Base-by-base conservation (phyloP, 2,329 filamentous ascomycete genomes). In the Colletotrichum liriopes region DNA sequence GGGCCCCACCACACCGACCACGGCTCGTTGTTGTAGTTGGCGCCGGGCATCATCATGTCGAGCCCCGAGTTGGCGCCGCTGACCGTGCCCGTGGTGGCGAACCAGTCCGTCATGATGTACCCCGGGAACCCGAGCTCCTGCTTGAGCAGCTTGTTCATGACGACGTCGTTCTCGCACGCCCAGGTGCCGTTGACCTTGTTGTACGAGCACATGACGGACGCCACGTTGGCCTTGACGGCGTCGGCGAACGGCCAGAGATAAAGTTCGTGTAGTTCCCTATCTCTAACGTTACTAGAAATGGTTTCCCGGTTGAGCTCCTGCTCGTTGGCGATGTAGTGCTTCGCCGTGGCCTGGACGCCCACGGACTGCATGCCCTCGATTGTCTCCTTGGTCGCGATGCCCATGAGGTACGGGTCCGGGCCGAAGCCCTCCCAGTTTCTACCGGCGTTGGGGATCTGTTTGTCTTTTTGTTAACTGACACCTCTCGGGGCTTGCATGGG, bases 351-450 rank as follows among this genome's bases (percentile, higher is more conserved):
- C 73, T 83, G 81, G 3, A 84, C 82, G 61, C 82, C 82, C 0
- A 76, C 79, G n/a, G 78, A 79, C 79, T 90, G 88, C 79, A 90
- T 85, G 0, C 85, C 92, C 74, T 87, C 83, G 66, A 93, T 86
- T 0, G 91, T 92, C 79, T 91, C 87, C 20, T 84, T 85, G 78
- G 91, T 88, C 12, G 87, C 89, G 74, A 92, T 84, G 23, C 91
- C 92, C 26, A 90, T 73, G 0, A 96, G 86, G 64, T 96, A 94
- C 0, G 94, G 93, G 78, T 97, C 94, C 1, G 91, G 86, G 0
- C 93, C 92, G 78, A 96, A 96, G 0, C 93, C 93, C 80, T 96
- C 94, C 94, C 94, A 97, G 78, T 94, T 95, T 47, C 94, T 86
- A 0, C 94, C 94, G 41, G 91, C 94, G 59, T 89, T 86, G 1